Evolutionary conservation across 1,284 basidiomycete species (phyloP), one percentile per base, ranked within the genome.

Genomic region (Ganoderma resinaceum): DNA sequence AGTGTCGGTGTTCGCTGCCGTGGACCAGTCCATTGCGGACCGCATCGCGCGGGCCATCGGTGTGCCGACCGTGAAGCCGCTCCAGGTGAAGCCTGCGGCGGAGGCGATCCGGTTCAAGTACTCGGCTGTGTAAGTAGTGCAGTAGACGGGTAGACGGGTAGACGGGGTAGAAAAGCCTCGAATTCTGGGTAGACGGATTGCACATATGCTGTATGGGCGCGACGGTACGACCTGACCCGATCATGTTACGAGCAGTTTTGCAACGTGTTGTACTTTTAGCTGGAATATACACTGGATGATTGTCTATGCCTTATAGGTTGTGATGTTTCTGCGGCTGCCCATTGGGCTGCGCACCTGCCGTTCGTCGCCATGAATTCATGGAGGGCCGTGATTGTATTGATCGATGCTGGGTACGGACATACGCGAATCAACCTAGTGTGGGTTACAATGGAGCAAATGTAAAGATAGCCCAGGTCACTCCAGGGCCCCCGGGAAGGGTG

Each of bases 1-100:
- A 95, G 92, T 96, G 53, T 88, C 91, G 52, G 92, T 95, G 69
- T 96, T 91, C 86, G 89, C 92, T 60, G 88, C 89, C 66, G 89
- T 97, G 69, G 87, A 91, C 78, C 89, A 92, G 76, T 84, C 82
- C 35, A 82, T 96, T 49, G 90, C 89, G 5, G 86, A 92, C 78
- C 86, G 92, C 70, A 85, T 97, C 74, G 93, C 94, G 31, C 87
- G 87, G 76, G 92, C 87, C 2, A 86, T 95, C 61, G 89, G 90
- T 61, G 82, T 87, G 64, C 80, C 87, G 2, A 77, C 81, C 4
- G 91, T 90, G 35, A 75, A 80, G 67, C 91, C 92, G 20, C 83
- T 95, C 70, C 78, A 83, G 69, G 89, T 90, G 73, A 91, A 91
- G 78, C 79, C 90, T 20, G 91, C 89, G 4, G 66, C 77, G 2